Conservation (phyloP, 495 filamentous ascomycete genomes). For the Amphirosellinia nigrospora region DNA sequence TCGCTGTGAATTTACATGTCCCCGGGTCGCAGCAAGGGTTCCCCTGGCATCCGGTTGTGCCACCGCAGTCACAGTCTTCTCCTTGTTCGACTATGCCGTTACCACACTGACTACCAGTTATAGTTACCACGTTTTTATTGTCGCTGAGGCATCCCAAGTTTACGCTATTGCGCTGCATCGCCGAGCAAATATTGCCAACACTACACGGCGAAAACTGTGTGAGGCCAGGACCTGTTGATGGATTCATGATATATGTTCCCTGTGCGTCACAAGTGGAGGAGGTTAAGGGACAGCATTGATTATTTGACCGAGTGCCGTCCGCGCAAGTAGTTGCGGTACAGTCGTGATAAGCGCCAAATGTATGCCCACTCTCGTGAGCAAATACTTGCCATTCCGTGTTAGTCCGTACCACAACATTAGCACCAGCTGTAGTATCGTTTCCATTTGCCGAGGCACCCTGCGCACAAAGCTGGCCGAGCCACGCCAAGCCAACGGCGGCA, state of each 20-base stretch:
- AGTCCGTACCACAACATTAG: conserved; percentile 89
- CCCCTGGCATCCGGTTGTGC: conserved; percentile 67
- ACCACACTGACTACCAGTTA: conserved; percentile 85
- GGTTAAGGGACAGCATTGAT: conserved; percentile 87
- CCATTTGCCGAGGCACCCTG: conserved; percentile 55
- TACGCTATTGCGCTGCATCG: conserved; percentile 78
- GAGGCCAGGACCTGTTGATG: conserved; percentile 75
- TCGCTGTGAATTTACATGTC: conserved; percentile 85
- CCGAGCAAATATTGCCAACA: conserved; percentile 95
- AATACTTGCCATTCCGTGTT: conserved; percentile 93
- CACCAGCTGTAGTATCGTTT: conserved; percentile 76
- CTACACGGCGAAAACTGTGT: conserved; percentile 83
- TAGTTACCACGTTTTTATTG: conserved; percentile 85
- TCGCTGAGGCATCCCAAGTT: conserved; percentile 76
- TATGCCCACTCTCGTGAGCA: conserved; percentile 94
- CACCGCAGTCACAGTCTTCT: conserved; percentile 97
- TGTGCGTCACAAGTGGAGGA: conserved; percentile 73
- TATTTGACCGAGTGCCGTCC: conserved; percentile 62
- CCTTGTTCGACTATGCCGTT: conserved; percentile 96
- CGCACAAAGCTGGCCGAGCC: conserved; percentile 88
- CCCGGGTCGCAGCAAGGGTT: conserved; percentile 84
- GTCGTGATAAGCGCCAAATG: conserved; percentile 95
- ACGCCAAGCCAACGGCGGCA: conserved; percentile 88
- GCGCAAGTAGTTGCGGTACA: conserved; percentile 73
- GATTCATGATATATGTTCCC: conserved; percentile 92